Base-by-base conservation (phyloP, 805 yeast genomes). In the Tetrapisispora nanseiensis region DNA sequence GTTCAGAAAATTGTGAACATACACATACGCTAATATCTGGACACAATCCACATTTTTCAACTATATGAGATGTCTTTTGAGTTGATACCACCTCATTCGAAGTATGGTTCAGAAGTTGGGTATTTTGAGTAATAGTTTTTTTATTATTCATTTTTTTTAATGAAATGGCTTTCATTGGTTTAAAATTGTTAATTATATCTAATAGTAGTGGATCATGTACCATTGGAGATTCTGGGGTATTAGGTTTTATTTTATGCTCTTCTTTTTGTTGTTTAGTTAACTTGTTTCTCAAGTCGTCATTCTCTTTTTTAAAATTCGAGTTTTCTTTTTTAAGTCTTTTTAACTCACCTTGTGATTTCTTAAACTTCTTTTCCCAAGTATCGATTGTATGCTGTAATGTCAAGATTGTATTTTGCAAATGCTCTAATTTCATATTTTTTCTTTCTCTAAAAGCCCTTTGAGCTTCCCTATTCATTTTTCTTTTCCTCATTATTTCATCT, bases 391-490 rank as follows among this genome's bases (percentile, higher is more conserved):
- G 40, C 31, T 51, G 52, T 23, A 56, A 43, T 2, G 47, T 44
- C 6, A 49, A 51, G 11, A 59, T 51, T 2, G 50, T 40, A 9
- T 72, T 75, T 58, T 86, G 95, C 42, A 89, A 68, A 56, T 83
- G 94, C 45, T 77, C 78, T 7, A 86, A 85, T 40, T 87, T 66
- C 26, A 83, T 82, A 16, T 95, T 94, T 52, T 94, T 68, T 49
- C 95, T 71, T 59, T 86, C 94, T 49, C 96, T 67, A 65, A 86
- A 85, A 2, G 97, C 94, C 44, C 95, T 59, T 67, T 89, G 95
- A 19, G 96, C 95, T n/a, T 92, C 95, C 45, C 96, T 68, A 58
- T 87, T 87, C 61, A 84, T 96, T 3, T 95, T 95, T 62, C 86
- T 86, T 41, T 95, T 67, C 60, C 85, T 84, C 19, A 82, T 78